Base-by-base conservation (phyloP, 257 asterid species). In the Solanum arcanum region DNA sequence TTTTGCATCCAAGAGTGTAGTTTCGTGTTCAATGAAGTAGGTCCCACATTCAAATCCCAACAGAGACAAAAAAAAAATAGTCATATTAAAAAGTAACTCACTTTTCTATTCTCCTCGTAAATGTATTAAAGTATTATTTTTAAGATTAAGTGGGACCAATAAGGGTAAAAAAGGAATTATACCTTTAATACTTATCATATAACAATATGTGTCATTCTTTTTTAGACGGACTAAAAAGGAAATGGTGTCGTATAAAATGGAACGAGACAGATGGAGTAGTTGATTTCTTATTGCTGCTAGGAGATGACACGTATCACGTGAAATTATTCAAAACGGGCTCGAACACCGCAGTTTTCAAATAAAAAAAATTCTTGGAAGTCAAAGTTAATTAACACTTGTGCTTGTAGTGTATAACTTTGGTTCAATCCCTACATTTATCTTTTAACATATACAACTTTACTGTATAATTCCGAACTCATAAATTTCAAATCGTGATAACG, bases 401-500 rank as follows among this genome's bases (percentile, higher is more conserved):
- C 15, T 9, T 0, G 46, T 72, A 0, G 25, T 27, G 39, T 68
- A 10, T 66, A 66, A 66, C 73, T n/a, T 64, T 23, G 13, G 14
- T 23, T 62, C 31, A 62, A 62, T 5, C 6, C 4, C 6, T 23
- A 11, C n/a, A 62, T 62, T 62, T 23, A 27, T n/a, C 31, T 62
- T 62, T 62, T 3, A 3, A 56, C 5, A 20, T 1, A 7, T 7
- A 59, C 12, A 46, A 46, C 18, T 12, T 4, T 12, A 13, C 4
- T 5, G 5, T 56, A 18, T 56, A 16, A 52, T 52, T 23, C 1
- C 7, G 7, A 56, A 56, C n/a, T 18, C 62, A 56, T 56, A 56
- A 56, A 56, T 56, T 56, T 20, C 25, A 56, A 56, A 56, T 56
- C 25, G 0, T 56, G 0, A 4, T 9, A 0, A 52, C 1, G 0